A percentile compares a stretch with the other conserved stretches of the same genome.
Conservation (phyloP, 805 yeast species). For the Lipomyces starkeyi region DNA sequence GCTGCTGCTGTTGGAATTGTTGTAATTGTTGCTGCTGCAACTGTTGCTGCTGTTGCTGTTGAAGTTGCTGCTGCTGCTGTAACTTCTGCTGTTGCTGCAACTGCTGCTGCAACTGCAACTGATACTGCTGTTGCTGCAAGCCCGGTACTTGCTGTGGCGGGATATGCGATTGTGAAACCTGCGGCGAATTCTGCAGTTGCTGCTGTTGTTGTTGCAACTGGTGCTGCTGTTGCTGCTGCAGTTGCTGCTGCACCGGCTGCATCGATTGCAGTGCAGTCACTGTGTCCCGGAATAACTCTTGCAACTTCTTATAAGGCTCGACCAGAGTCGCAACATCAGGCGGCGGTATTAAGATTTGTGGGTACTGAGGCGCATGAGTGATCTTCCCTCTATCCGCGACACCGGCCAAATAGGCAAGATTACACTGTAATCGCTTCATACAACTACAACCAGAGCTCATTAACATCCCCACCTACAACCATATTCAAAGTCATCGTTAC, state of each 20-base stretch:
- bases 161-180: constrained; percentile 35
- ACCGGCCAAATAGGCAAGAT: constrained; percentile 46
- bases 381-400: constrained; percentile 41
- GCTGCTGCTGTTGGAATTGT: constrained; percentile 38
- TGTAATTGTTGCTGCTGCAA: constrained; percentile 30
- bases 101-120: constrained; percentile 20
- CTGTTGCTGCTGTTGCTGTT: constrained; percentile 39
- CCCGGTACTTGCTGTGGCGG: constrained; percentile 13
- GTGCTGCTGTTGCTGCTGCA: constrained; percentile 37
- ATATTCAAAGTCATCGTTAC: not conserved
- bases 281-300: constrained; percentile 44
- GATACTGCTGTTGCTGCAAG: constrained; percentile 20
- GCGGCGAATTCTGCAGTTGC: constrained; percentile 37
- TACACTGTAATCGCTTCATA: constrained; percentile 47
- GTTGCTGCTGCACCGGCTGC: constrained; percentile 38
- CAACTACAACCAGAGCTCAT: constrained; percentile 31
- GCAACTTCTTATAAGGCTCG: constrained; percentile 45
- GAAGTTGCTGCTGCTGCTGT: constrained; percentile 38
- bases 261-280: constrained; percentile 36
- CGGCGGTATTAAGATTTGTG: constrained; percentile 45
- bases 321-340: constrained; percentile 43
- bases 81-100: constrained; percentile 14
- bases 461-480: not conserved
- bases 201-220: constrained; percentile 39
- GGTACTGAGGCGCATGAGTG: constrained; percentile 38